Percentiles rank a stretch among this genome's conserved stretches.
Conservation (phyloP, 176 grass and related monocot species). For the Cenchrus fungigraminus region DNA sequence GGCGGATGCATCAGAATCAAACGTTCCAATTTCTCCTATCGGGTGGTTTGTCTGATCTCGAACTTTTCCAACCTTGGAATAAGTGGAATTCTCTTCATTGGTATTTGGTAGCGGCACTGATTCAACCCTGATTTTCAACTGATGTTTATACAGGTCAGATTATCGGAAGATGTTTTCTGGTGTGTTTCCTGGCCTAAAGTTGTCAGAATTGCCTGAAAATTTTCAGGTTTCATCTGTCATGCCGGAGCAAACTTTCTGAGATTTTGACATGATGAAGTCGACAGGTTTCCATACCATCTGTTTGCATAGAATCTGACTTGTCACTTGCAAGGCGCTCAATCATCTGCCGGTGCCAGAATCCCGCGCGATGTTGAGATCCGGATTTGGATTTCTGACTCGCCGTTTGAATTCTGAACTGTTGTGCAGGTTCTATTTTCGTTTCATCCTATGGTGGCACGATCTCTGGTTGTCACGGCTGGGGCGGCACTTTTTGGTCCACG, state of each 20-base stretch:
- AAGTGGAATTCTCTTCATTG: background rate
- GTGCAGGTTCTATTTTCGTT: background rate
- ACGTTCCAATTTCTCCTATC: background rate
- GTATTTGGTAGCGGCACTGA: background rate
- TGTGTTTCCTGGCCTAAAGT: background rate
- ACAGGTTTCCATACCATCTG: background rate
- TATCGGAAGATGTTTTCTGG: background rate
- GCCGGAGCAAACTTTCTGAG: background rate
- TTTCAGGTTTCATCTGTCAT: conserved; percentile 2
- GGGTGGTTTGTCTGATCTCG: background rate
- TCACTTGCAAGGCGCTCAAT: background rate
- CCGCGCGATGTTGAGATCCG: background rate
- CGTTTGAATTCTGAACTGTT: background rate
- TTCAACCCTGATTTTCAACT: background rate
- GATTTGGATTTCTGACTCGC: background rate
- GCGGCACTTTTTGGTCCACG: background rate
- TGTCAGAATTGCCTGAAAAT: background rate
- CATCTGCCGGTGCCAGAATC: conserved; percentile 43
- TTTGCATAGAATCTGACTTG: background rate
- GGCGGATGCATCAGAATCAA: background rate
- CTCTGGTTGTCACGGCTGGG: conserved; percentile 6
- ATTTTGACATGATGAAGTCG: background rate
- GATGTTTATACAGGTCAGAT: background rate
- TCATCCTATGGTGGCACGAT: background rate
- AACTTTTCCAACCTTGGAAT: background rate